A percentile compares a stretch with the other conserved stretches of the same genome.
These are phyloP conservation scores for Hypoxylon rickii DNA, from an alignment of 495 filamentous ascomycete genomes.

Conservation along the genomic window DNA sequence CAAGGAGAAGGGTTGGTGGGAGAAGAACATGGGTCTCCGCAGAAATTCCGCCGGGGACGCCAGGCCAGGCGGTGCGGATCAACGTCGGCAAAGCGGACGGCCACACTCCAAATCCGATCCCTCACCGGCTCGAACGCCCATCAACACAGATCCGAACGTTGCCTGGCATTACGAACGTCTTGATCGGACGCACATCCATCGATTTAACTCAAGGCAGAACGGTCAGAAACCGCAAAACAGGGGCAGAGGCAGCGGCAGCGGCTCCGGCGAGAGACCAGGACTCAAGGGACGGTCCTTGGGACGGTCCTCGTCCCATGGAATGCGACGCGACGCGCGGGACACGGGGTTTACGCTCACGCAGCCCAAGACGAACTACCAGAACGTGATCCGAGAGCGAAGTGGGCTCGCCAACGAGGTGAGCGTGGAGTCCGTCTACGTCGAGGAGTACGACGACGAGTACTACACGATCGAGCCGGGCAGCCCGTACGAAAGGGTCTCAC, in stretches of 20 bases:
- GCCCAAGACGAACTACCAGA: constrained; percentile 25
- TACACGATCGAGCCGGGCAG: constrained; percentile 23
- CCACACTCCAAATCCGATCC: constrained; percentile 32
- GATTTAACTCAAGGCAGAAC: constrained; percentile 20
- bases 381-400: constrained; percentile 2
- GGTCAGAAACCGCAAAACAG: background rate
- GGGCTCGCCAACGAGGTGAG: constrained; percentile 12
- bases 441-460: constrained; percentile 13
- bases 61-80: background rate
- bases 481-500: background rate
- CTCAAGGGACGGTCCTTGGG: constrained; percentile 55
- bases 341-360: constrained; percentile 18
- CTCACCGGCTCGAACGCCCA: constrained; percentile 4
- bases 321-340: constrained; percentile 4
- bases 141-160: constrained; percentile 10
- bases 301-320: too few relatives aligned
- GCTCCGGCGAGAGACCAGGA: constrained; percentile 65
- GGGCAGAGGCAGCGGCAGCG: too few relatives aligned
- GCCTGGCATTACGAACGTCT: constrained; percentile 29
- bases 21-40: constrained; percentile 19
- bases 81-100: background rate
- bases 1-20: constrained; percentile 35
- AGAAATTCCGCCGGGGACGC: background rate
- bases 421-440: background rate
- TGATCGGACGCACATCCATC: constrained; percentile 13